phyloP scores from a whole-genome alignment of 2,329 filamentous ascomycete genomes.

The Pseudogymnoascus sp. region DNA sequence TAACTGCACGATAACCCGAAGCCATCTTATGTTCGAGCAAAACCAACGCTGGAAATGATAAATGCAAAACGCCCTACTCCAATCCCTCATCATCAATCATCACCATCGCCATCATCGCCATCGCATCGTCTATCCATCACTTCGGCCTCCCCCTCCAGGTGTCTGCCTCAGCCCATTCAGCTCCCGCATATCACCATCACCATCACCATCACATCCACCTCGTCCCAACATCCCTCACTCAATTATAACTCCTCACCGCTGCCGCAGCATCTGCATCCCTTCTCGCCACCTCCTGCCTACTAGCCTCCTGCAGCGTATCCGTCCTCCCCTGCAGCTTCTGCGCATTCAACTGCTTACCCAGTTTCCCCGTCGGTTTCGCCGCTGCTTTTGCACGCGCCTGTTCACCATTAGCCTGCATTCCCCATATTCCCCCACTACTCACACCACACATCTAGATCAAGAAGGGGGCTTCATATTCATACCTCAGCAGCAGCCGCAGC shows the following conservation, averaged over 20 bases:
- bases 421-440: neutral
- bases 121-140: neutral
- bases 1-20: neutral
- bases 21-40: neutral
- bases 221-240: conserved; percentile 13
- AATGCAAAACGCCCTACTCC: neutral
- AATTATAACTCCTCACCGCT: conserved; percentile 52
- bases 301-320: conserved; percentile 61
- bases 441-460: too few species aligned
- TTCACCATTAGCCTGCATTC: conserved; percentile 7
- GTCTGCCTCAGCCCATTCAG: neutral
- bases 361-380: conserved; percentile 56
- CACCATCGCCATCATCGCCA: neutral
- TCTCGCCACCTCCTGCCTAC: conserved; percentile 55
- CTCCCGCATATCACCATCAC: neutral
- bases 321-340: conserved; percentile 68
- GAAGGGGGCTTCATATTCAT: conserved; percentile 8
- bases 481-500: conserved; percentile 84
- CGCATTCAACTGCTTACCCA: conserved; percentile 61
- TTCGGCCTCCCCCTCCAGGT: neutral
- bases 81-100: neutral
- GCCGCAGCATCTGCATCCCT: conserved; percentile 61
- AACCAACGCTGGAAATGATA: neutral
- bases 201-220: neutral
- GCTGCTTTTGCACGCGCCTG: conserved; percentile 61